These are phyloP conservation scores for Persicaria tinctoria DNA, from an alignment of 148 eudicot species.

Conservation along the genomic window DNA sequence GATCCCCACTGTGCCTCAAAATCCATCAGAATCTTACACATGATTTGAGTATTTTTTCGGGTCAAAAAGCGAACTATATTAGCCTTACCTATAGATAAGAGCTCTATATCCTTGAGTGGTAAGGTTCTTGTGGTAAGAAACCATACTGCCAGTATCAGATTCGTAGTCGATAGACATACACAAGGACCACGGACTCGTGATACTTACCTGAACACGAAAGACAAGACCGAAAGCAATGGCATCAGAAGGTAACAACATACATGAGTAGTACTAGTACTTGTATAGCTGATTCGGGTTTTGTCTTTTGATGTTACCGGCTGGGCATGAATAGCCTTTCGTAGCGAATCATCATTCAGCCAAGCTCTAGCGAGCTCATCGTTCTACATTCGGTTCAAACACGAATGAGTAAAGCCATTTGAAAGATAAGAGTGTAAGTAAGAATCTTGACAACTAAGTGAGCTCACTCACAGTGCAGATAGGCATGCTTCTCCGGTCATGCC, in stretches of 20 bases:
- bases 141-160: constrained; percentile 39
- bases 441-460: not conserved
- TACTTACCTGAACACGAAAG: constrained; percentile 17
- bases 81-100: constrained; percentile 31
- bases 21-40: not conserved
- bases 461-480: constrained; percentile 35
- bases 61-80: no score
- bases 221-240: no score
- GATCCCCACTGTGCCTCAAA: constrained; percentile 23
- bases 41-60: no score
- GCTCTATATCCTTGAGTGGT: constrained; percentile 35
- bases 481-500: not conserved
- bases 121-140: constrained; percentile 32
- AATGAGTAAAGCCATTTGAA: not conserved
- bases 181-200: constrained; percentile 32
- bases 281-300: not conserved
- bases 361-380: constrained; percentile 18
- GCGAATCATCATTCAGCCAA: constrained; percentile 32
- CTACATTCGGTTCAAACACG: constrained; percentile 11
- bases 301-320: constrained; percentile 20
- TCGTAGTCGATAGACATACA: constrained; percentile 21
- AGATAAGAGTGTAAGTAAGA: not conserved
- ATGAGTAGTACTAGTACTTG: not conserved
- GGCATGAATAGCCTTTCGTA: constrained; percentile 36
- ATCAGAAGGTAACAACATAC: not conserved